Evolutionary conservation across 1,284 basidiomycete species (phyloP).

Genomic region (Ustilago loliicola): DNA sequence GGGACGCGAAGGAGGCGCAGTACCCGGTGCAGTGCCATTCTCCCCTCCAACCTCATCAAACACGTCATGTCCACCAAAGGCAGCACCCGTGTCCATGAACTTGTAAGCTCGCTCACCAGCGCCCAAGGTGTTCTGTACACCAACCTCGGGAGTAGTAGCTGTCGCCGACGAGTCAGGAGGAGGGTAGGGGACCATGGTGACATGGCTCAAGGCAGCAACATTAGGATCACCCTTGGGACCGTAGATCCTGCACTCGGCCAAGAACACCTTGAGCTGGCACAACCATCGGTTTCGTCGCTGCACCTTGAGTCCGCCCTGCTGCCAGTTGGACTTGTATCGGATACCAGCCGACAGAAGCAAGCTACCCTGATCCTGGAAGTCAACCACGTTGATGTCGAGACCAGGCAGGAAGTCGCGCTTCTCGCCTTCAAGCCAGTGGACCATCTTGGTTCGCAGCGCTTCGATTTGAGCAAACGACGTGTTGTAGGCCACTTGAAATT

Average conservation of each 20-base stretch:
- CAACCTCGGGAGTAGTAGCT: slow-evolving; percentile 33
- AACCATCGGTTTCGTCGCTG: slow-evolving; percentile 91
- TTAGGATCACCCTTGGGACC: slow-evolving; percentile 77
- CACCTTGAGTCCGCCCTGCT: slow-evolving; percentile 79
- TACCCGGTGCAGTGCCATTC: slow-evolving; percentile 30
- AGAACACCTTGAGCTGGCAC: slow-evolving; percentile 82
- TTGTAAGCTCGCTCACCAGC: slow-evolving; percentile 42
- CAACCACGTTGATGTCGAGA: slow-evolving; percentile 72
- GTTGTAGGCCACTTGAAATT: slow-evolving; percentile 83
- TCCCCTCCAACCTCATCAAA: slow-evolving; percentile 42
- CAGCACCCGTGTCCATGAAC: slow-evolving; percentile 49
- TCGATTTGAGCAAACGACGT: slow-evolving; percentile 89
- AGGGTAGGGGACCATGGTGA: slow-evolving; percentile 46
- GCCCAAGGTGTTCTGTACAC: slow-evolving; percentile 41
- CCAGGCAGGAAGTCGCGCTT: slow-evolving; percentile 69
- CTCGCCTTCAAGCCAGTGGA: slow-evolving; percentile 79
- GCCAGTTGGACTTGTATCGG: slow-evolving; percentile 88
- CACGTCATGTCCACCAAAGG: slow-evolving; percentile 37
- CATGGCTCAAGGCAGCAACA: slow-evolving; percentile 24
- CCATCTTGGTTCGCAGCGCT: slow-evolving; percentile 82
- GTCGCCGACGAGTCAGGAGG: slow-evolving; percentile 25
- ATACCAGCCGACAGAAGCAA: slow-evolving; percentile 85
- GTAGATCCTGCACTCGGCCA: slow-evolving; percentile 81
- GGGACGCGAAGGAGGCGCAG: slow-evolving; percentile 43
- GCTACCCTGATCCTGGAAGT: slow-evolving; percentile 85